phyloP scores from a whole-genome alignment of 352 stramenopile genomes.

The Achlya hypogyna region DNA sequence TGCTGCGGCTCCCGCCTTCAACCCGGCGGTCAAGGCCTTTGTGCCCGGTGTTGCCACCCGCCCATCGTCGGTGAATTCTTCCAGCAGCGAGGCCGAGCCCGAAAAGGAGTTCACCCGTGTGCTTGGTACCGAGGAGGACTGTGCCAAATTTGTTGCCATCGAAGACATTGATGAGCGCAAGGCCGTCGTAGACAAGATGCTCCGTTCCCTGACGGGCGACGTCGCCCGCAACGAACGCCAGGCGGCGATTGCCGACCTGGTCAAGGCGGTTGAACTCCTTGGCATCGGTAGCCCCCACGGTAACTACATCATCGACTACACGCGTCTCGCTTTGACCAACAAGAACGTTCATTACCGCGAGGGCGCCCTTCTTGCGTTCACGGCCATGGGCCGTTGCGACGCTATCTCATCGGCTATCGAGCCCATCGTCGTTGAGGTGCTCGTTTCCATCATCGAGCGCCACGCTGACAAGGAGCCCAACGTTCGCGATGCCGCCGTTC shows the following conservation, averaged over 20 bases:
- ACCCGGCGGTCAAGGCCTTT: constrained; percentile 6
- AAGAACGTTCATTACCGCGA: constrained; percentile 45
- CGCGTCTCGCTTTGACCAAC: constrained; percentile 32
- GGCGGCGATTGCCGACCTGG: constrained; percentile 39
- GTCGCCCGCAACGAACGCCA: constrained; percentile 33
- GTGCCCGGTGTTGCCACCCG: background rate
- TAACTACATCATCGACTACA: constrained; percentile 38
- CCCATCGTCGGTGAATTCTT: constrained; percentile 29
- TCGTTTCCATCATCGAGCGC: constrained; percentile 44
- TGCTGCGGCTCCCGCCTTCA: constrained; percentile 8
- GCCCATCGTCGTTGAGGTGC: constrained; percentile 41
- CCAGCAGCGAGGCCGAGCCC: constrained; percentile 29
- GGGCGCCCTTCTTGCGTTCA: constrained; percentile 35
- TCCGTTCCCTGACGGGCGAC: constrained; percentile 35
- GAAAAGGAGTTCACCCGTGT: constrained; percentile 22
- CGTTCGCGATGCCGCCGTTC: constrained; percentile 34
- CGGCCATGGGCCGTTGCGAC: constrained; percentile 37
- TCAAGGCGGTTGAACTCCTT: constrained; percentile 35
- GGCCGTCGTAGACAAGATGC: constrained; percentile 29
- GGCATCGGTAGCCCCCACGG: constrained; percentile 28
- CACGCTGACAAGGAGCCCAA: constrained; percentile 53
- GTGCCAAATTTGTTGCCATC: constrained; percentile 27
- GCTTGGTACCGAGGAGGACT: constrained; percentile 37
- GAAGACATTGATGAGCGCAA: constrained; percentile 29
- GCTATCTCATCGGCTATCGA: constrained; percentile 42